Base-by-base conservation (phyloP, 306 rosid species). In the Hippophae rhamnoides region DNA sequence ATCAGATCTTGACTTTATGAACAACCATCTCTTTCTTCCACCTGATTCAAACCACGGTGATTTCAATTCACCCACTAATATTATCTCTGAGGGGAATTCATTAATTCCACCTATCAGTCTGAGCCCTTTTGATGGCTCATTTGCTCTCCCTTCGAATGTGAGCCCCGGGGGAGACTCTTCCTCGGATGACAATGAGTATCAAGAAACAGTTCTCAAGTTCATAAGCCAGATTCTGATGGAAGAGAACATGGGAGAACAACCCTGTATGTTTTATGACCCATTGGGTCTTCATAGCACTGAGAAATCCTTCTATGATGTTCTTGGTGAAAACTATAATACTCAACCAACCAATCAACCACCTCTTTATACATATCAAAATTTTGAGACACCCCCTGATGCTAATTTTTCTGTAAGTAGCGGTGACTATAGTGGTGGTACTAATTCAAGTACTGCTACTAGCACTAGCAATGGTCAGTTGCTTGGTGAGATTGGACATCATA, bases 241-340 rank as follows among this genome's bases (percentile, higher is more conserved):
- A 61, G 96, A 92, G 54, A 84, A 83, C 62, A 73, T 87, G 60
- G 93, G 83, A 68, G 78, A 72, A 7, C 85, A 78, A 58, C 96
- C 96, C 41, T 77, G 82, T 59, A 81, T 83, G 95, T 83, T 88
- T 73, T 82, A 74, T 41, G 89, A 92, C 66, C 94, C 95, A 43
- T 69, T 83, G 71, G 85, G 71, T 10, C 95, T 92, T 43, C 81
- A 75, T 56, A 78, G 65, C 71, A 89, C 98, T 8, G 98, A 92
- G 71, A 83, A 83, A 75, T 83, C 92, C 0, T 92, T 92, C 77
- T 92, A 79, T 51, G 96, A 92, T 67, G 92, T 61, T 42, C 69
- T 92, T 53, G 86, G 85, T 67, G 58, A 60, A 14, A 79, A 65
- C n/a, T 62, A 84, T 50, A 84, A 87, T 43, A 49, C 53, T 4